Percentiles rank a stretch among this genome's conserved stretches.
phyloP scores from a whole-genome alignment of 768 basidiomycete genomes.

The Leucosporidium yakuticum region DNA sequence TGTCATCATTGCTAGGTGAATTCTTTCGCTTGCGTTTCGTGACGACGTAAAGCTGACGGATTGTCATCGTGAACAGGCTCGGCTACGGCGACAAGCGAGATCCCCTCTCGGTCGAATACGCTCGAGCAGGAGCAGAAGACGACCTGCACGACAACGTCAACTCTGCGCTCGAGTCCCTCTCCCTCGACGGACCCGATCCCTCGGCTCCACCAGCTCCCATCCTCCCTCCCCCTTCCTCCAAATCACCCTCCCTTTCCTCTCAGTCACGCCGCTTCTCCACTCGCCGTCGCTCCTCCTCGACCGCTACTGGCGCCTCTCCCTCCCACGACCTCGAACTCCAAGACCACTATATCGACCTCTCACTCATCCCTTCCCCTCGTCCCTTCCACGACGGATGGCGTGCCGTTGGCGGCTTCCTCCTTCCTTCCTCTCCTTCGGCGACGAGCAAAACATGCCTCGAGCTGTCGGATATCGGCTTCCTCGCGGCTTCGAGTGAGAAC shows the following conservation, averaged over 20 bases:
- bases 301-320: neutral
- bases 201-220: neutral
- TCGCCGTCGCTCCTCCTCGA: too few species aligned
- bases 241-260: neutral
- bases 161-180: conserved; percentile 14
- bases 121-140: conserved; percentile 7
- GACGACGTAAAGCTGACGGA: neutral
- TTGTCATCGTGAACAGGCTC: neutral
- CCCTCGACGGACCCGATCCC: conserved; percentile 9
- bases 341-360: conserved; percentile 19
- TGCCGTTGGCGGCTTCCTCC: conserved; percentile 15
- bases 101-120: neutral
- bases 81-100: conserved; percentile 4
- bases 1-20: conserved; percentile 44
- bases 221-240: neutral
- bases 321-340: conserved; percentile 14
- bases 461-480: conserved; percentile 70
- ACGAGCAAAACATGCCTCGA: conserved; percentile 49
- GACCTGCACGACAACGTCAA: conserved; percentile 16
- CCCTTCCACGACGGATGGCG: conserved; percentile 28
- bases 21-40: neutral
- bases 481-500: conserved; percentile 63
- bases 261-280: neutral
- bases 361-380: neutral
- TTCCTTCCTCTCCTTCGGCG: neutral